Base-by-base conservation (phyloP, 2,329 filamentous ascomycete species). In the Cytospora chrysosperma region DNA sequence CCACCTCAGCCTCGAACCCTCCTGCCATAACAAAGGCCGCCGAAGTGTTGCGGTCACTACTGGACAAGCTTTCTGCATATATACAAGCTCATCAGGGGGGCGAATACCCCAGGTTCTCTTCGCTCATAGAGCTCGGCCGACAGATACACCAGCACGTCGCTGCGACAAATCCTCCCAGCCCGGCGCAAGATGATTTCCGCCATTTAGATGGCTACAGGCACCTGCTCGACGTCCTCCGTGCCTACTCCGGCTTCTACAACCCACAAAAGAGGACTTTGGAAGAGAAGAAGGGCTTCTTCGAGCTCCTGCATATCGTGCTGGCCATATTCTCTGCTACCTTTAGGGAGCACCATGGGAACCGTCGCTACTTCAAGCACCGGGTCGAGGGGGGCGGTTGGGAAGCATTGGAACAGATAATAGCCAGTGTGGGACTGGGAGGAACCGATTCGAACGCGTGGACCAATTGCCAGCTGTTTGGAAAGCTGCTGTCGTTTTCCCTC, bases 351-450 rank as follows among this genome's bases (percentile, higher is more conserved):
- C 83, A 89, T 54, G 94, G 93, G 24, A 99, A 98, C 76, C 85
- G 89, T 71, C 86, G 91, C 69, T 97, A 94, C 78, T 98, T 98
- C 74, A 85, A 87, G 64, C 88, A 87, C 68, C 83, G 87, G 68
- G 86, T 96, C 32, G 85, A 91, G 64, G 88, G 86, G 26, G 90
- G 88, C 62, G 93, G 94, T 4, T 96, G 92, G 88, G 82, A 87
- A 67, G 85, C 87, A 9, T 75, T 97, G 61, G 88, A 95, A 71
- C 85, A 91, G 72, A 85, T 85, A 7, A 83, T 93, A 77, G 85
- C 84, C 66, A 87, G 86, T 73, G 87, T 88, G 74, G 85, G 89
- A 37, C 77, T 87, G 59, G 82, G 88, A 60, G 84, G 84, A 67
- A 82, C 82, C 62, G 87, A 91, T 67, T 82, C 87, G 52, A 91